Conservation (phyloP, 176 grass and related monocot species). For the Pontederia paniculata region DNA sequence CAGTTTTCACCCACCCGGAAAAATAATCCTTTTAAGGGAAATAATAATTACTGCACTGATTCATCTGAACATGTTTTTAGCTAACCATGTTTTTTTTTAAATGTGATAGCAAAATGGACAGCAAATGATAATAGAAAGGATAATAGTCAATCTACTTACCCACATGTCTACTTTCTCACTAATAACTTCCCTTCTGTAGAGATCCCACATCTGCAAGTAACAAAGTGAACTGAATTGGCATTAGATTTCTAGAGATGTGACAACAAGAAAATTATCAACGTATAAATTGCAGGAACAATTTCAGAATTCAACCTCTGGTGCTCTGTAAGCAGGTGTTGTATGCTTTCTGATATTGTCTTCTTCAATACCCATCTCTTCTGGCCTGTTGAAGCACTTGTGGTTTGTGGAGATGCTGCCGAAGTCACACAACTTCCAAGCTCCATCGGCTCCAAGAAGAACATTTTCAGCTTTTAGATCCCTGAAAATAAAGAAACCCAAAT, state of each 20-base stretch:
- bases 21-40: too few species aligned
- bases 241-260: too few species aligned
- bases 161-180: slow-evolving; percentile 82
- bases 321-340: slow-evolving; percentile 80
- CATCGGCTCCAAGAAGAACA: slow-evolving; percentile 79
- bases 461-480: slow-evolving; percentile 87
- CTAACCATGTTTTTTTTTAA: background rate
- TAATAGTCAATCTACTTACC: slow-evolving; percentile 45
- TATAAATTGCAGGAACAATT: background rate
- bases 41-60: too few species aligned
- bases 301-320: slow-evolving; percentile 52
- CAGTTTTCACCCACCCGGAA: too few species aligned
- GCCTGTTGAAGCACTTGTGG: slow-evolving; percentile 73
- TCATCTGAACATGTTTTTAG: too few species aligned
- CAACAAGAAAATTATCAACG: background rate
- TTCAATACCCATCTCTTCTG: slow-evolving; percentile 81
- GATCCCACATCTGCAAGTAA: slow-evolving; percentile 79
- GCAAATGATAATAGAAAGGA: background rate
- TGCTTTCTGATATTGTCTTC: slow-evolving; percentile 84
- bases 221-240: slow-evolving; percentile 5
- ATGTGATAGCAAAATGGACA: background rate
- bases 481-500: slow-evolving; percentile 10
- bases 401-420: slow-evolving; percentile 86
- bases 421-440: slow-evolving; percentile 79
- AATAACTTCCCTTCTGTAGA: slow-evolving; percentile 82